Conservation (phyloP, 2,329 filamentous ascomycete species). For the Hymenoscyphus repandus region DNA sequence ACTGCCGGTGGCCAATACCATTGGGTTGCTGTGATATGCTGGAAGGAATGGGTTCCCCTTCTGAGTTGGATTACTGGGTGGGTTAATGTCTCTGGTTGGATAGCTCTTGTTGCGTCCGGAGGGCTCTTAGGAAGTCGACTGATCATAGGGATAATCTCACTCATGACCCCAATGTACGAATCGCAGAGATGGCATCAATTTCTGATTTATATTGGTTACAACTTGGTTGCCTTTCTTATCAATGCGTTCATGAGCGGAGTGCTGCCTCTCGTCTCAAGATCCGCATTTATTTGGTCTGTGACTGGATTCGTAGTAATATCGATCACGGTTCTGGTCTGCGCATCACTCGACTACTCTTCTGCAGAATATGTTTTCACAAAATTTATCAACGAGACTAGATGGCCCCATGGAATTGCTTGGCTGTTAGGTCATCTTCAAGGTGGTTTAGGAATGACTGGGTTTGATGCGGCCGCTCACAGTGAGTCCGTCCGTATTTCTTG, state of each 20-base stretch:
- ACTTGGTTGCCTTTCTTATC: constrained; percentile 37
- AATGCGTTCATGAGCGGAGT: constrained; percentile 46
- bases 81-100: constrained; percentile 42
- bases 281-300: constrained; percentile 49
- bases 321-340: constrained; percentile 47
- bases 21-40: constrained; percentile 52
- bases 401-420: constrained; percentile 43
- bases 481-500: too few relatives aligned
- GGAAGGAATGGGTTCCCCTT: constrained; percentile 37
- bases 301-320: constrained; percentile 46
- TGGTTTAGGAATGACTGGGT: constrained; percentile 48
- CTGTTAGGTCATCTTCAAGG: constrained; percentile 48
- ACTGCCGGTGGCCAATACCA: constrained; percentile 52
- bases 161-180: constrained; percentile 42
- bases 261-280: constrained; percentile 44
- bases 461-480: constrained; percentile 32
- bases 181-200: constrained; percentile 51
- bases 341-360: constrained; percentile 44
- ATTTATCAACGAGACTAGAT: constrained; percentile 50
- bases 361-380: constrained; percentile 48
- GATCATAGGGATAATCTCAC: constrained; percentile 47
- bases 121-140: constrained; percentile 50
- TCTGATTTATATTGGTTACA: constrained; percentile 46
- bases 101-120: constrained; percentile 44
- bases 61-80: constrained; percentile 42